Evolutionary conservation across 2,329 filamentous ascomycete species (phyloP).

Genomic region (Parasarocladium wereldwijsianum): DNA sequence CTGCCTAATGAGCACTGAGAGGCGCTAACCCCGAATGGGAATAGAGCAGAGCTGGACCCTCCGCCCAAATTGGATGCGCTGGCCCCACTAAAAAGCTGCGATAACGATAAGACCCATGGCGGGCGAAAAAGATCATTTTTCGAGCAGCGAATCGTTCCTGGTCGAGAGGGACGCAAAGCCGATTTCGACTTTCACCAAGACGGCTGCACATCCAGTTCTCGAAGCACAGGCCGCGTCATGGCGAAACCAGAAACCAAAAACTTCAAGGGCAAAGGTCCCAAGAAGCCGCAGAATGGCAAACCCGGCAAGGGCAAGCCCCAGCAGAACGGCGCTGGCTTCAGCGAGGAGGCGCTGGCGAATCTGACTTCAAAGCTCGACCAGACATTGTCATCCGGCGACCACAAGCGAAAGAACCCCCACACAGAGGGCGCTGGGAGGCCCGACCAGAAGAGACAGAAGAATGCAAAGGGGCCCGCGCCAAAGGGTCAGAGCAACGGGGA

Average conservation of each 20-base stretch:
- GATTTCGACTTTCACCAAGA: not conserved
- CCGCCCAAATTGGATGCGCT: not conserved
- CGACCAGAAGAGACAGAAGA: slow-evolving; percentile 23
- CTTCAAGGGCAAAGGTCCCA: too few species aligned
- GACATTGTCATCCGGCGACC: slow-evolving; percentile 23
- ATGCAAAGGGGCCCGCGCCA: slow-evolving; percentile 8
- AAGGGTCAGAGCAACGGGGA: slow-evolving; percentile 5
- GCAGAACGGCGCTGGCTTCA: slow-evolving; percentile 19
- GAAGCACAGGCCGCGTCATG: slow-evolving; percentile 1
- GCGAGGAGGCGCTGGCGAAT: slow-evolving; percentile 33
- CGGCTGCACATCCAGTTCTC: too few species aligned
- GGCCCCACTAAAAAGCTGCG: slow-evolving; percentile 4
- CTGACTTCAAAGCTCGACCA: slow-evolving; percentile 43
- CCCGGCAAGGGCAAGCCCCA: slow-evolving; percentile 16
- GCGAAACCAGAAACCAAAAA: slow-evolving; percentile 3
- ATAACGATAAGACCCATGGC: slow-evolving; percentile 5
- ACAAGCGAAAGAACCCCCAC: slow-evolving; percentile 30
- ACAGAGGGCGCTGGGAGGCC: slow-evolving; percentile 18
- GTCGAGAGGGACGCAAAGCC: too few species aligned
- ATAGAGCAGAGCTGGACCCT: not conserved
- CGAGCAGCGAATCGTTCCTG: slow-evolving; percentile 1
- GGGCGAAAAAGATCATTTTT: slow-evolving; percentile 4
- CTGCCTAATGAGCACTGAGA: not conserved
- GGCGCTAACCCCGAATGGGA: not conserved
- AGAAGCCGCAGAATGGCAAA: slow-evolving; percentile 22